Evolutionary conservation across 371 early-diverging fungal genomes (phyloP).

Genomic region (Chytridium lagenaria): DNA sequence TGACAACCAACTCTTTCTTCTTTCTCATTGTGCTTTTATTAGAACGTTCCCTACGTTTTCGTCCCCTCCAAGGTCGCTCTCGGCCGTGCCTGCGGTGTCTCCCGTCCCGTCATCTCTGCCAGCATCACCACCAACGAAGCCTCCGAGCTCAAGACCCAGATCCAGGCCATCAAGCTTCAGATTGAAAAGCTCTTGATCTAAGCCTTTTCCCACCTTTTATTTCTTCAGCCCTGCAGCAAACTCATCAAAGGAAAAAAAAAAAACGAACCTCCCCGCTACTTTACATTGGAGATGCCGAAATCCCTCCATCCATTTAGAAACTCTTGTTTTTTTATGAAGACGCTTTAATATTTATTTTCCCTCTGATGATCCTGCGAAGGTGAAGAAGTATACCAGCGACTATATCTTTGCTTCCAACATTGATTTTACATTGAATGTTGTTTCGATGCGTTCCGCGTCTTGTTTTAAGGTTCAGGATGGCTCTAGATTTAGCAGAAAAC

Average conservation of each 20-base stretch:
- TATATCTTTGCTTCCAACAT: too few relatives aligned
- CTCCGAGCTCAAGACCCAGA: constrained; percentile 92
- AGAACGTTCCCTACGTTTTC: constrained; percentile 98
- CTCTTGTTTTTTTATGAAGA: neutral
- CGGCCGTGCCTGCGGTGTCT: constrained; percentile 98
- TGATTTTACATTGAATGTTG: too few relatives aligned
- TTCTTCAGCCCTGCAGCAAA: too few relatives aligned
- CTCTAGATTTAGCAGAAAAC: too few relatives aligned
- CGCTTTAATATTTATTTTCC: neutral
- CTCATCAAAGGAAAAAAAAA: too few relatives aligned
- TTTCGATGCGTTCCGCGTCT: too few relatives aligned
- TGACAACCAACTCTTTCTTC: too few relatives aligned
- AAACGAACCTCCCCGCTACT: too few relatives aligned
- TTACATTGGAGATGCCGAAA: too few relatives aligned
- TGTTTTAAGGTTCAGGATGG: too few relatives aligned
- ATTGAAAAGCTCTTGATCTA: constrained; percentile 93
- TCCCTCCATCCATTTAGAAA: too few relatives aligned
- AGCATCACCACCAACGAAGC: constrained; percentile 98
- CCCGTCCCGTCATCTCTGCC: constrained; percentile 92
- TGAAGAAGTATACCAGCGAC: neutral
- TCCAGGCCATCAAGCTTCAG: constrained; percentile 86
- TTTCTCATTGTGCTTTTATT: neutral
- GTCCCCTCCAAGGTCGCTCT: constrained; percentile 97
- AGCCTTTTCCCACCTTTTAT: too few relatives aligned
- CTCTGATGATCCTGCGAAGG: constrained; percentile 16